Percentiles rank a stretch among this genome's conserved stretches.
phyloP scores from a whole-genome alignment of 352 stramenopile species.

The Globisporangium nunn region DNA sequence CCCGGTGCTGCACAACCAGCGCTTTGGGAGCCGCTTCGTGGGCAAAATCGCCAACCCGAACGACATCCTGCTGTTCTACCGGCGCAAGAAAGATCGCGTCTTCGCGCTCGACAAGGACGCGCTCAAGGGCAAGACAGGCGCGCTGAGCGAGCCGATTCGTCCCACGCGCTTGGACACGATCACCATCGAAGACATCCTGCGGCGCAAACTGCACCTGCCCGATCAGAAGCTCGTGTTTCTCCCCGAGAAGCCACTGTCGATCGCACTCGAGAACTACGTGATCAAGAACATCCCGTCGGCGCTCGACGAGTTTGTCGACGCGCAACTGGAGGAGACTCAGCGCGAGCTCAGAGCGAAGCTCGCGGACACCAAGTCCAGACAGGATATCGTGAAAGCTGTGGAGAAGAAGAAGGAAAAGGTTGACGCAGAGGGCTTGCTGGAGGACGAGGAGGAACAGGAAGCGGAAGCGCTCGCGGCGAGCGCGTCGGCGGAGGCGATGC shows the following conservation, averaged over 20 bases:
- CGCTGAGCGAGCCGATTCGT: constrained; percentile 39
- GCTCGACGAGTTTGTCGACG: constrained; percentile 72
- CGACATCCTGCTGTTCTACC: constrained; percentile 81
- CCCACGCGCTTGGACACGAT: constrained; percentile 54
- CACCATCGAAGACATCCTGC: constrained; percentile 77
- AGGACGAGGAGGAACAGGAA: constrained; percentile 31
- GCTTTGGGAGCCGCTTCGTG: constrained; percentile 82
- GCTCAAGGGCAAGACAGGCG: constrained; percentile 20
- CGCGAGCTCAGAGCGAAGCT: constrained; percentile 39
- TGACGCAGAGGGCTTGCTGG: constrained; percentile 42
- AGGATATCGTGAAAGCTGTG: constrained; percentile 59
- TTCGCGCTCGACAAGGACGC: constrained; percentile 37
- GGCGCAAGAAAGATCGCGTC: constrained; percentile 54
- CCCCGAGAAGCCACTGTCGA: constrained; percentile 52
- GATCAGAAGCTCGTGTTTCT: constrained; percentile 76
- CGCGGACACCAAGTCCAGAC: constrained; percentile 37
- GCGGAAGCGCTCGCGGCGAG: constrained; percentile 15
- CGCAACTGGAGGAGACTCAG: constrained; percentile 64
- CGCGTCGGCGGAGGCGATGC: background rate
- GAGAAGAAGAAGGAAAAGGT: constrained; percentile 58
- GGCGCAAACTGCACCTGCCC: constrained; percentile 44
- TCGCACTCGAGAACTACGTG: constrained; percentile 76
- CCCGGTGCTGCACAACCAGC: constrained; percentile 79
- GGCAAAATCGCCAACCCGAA: constrained; percentile 85
- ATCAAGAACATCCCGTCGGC: constrained; percentile 75